phyloP scores from a whole-genome alignment of 2,329 filamentous ascomycete species.

The Pleomassaria siparia region DNA sequence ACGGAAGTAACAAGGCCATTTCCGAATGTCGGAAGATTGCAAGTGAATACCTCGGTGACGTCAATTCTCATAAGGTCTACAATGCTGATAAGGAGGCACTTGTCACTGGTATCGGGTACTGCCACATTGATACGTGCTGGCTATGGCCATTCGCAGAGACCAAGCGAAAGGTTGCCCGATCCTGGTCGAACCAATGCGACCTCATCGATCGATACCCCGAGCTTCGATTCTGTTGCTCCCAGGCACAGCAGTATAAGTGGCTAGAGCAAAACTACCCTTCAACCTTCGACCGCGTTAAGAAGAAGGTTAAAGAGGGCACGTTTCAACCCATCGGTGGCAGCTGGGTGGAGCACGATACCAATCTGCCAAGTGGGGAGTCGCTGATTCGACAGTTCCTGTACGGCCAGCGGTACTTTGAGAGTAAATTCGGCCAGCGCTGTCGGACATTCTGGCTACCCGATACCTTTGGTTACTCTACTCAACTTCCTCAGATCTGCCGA shows the following conservation, averaged over 20 bases:
- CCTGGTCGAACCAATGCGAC: conserved; percentile 96
- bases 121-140: conserved; percentile 98
- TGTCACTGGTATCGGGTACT: conserved; percentile 90
- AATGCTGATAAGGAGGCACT: conserved; percentile 71
- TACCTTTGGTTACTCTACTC: conserved; percentile 95
- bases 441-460: conserved; percentile 97
- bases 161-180: conserved; percentile 91
- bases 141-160: conserved; percentile 98
- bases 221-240: conserved; percentile 86
- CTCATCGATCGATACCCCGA: conserved; percentile 95
- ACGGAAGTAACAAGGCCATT: conserved; percentile 72
- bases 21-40: conserved; percentile 80
- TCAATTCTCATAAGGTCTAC: conserved; percentile 85
- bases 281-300: conserved; percentile 86
- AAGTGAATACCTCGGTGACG: conserved; percentile 75
- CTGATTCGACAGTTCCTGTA: conserved; percentile 93
- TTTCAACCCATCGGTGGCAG: conserved; percentile 97
- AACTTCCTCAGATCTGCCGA: conserved; percentile 90
- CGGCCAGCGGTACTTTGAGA: conserved; percentile 92
- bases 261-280: conserved; percentile 85
- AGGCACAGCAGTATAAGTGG: conserved; percentile 99
- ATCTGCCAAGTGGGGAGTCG: conserved; percentile 93
- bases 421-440: conserved; percentile 84
- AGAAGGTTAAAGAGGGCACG: conserved; percentile 83
- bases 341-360: conserved; percentile 99